A percentile compares a stretch with the other conserved stretches of the same genome.
Conservation (phyloP, 805 yeast species). For the Kodamaea kakaduensis region DNA sequence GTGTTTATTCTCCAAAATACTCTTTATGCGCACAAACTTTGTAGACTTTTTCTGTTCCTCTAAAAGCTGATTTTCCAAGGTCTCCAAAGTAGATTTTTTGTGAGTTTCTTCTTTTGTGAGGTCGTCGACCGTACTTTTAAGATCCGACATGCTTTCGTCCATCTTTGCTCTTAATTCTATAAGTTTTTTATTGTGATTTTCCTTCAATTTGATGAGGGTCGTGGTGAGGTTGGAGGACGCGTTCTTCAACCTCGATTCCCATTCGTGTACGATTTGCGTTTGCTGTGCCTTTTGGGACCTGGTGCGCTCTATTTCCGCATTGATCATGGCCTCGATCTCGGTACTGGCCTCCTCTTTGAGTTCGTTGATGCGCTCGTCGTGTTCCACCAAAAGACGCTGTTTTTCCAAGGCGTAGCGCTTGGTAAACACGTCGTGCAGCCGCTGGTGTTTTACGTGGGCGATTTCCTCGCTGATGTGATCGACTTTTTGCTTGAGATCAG, state of each 20-base stretch:
- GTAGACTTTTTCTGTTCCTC: not conserved
- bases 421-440: conserved; percentile 9
- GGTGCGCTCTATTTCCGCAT: conserved; percentile 25
- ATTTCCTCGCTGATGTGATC: conserved; percentile 7
- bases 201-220: conserved; percentile 22
- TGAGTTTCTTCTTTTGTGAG: conserved; percentile 8
- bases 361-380: conserved; percentile 21
- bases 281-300: conserved; percentile 2
- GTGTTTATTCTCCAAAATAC: conserved; percentile 8
- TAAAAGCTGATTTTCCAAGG: conserved; percentile 6
- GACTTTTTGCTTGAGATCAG: conserved; percentile 7
- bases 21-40: not conserved
- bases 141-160: conserved; percentile 15
- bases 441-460: not conserved
- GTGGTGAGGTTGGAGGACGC: conserved; percentile 20
- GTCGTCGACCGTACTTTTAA: conserved; percentile 11
- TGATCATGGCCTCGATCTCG: conserved; percentile 37
- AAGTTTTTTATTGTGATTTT: conserved; percentile 20
- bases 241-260: conserved; percentile 1
- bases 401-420: conserved; percentile 8
- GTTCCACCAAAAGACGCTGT: conserved; percentile 19
- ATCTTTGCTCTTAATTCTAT: conserved; percentile 13
- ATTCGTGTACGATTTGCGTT: not conserved
- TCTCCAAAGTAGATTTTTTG: conserved; percentile 8
- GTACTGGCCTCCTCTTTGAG: conserved; percentile 25